Percentiles rank a stretch among this genome's conserved stretches.
Evolutionary conservation across 2,329 filamentous ascomycete genomes (phyloP).

Genomic region (Colletotrichum sp.): DNA sequence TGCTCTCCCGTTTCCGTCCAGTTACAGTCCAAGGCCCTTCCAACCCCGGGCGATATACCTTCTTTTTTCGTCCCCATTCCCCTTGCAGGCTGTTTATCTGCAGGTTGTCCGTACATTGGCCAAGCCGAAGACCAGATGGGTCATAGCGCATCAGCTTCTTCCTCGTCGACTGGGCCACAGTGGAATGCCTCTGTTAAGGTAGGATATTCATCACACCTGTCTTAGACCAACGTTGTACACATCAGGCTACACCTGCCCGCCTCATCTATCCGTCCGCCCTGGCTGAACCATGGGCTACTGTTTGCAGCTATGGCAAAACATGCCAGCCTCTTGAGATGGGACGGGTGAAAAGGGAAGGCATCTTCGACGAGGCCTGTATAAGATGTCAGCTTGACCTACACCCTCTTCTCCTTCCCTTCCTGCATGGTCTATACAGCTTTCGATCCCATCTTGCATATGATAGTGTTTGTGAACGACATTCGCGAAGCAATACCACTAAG

Average conservation of each 20-base stretch:
- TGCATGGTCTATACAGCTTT: background rate
- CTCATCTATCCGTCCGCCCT: background rate
- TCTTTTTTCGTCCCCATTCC: background rate
- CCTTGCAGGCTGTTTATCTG: background rate
- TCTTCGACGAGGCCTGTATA: background rate
- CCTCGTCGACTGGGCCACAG: background rate
- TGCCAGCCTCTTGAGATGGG: background rate
- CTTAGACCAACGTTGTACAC: background rate
- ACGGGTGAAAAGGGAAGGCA: background rate
- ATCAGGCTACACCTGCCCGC: background rate
- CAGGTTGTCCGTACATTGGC: background rate
- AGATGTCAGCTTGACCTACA: background rate
- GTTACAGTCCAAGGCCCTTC: background rate
- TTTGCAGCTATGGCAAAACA: background rate
- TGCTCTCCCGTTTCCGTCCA: background rate
- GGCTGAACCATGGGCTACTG: background rate
- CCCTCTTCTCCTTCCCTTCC: background rate
- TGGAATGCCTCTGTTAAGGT: background rate
- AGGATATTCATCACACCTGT: background rate
- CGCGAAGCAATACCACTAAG: background rate
- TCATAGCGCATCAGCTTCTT: background rate
- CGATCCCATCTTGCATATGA: background rate
- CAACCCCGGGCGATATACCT: background rate
- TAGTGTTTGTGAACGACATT: background rate
- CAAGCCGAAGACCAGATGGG: background rate